Evolutionary conservation across 345 rosid genomes (phyloP).

Genomic region (Hirschfeldia incana): DNA sequence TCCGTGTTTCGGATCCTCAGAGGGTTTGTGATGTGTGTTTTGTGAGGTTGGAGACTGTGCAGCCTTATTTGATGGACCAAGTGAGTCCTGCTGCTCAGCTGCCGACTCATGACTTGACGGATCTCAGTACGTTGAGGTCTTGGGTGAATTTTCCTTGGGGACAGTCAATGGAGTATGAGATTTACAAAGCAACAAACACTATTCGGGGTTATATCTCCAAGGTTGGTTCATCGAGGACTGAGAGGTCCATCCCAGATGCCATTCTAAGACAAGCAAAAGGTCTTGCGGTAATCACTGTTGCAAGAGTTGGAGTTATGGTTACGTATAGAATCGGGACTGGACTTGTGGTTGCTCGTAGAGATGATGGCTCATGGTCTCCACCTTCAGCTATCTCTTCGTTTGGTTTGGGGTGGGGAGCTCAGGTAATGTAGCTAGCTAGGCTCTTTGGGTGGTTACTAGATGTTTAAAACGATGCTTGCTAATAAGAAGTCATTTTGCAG

Average conservation of each 20-base stretch:
- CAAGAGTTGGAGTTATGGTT: slow-evolving; percentile 84
- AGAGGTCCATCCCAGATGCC: slow-evolving; percentile 81
- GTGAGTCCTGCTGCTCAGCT: slow-evolving; percentile 91
- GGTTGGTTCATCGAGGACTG: slow-evolving; percentile 76
- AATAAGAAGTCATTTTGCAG: slow-evolving; percentile 45
- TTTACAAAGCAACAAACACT: slow-evolving; percentile 87
- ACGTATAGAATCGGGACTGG: slow-evolving; percentile 95
- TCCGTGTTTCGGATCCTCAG: slow-evolving; percentile 67
- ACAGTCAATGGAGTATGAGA: slow-evolving; percentile 87
- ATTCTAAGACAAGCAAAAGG: slow-evolving; percentile 84
- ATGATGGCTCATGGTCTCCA: slow-evolving; percentile 97
- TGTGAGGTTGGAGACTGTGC: slow-evolving; percentile 81
- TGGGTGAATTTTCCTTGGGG: slow-evolving; percentile 99
- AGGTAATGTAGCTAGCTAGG: slow-evolving; percentile 47
- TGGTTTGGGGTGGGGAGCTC: slow-evolving; percentile 99
- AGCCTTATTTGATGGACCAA: slow-evolving; percentile 86
- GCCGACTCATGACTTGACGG: slow-evolving; percentile 84
- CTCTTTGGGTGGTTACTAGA: background rate
- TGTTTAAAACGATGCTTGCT: slow-evolving; percentile 12
- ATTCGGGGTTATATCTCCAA: slow-evolving; percentile 64
- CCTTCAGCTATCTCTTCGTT: slow-evolving; percentile 91
- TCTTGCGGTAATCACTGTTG: slow-evolving; percentile 82
- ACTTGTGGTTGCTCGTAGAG: slow-evolving; percentile 77
- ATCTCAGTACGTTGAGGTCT: slow-evolving; percentile 95
- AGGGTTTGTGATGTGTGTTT: slow-evolving; percentile 93